These are phyloP conservation scores for Akanthomyces uredinophilus DNA, from an alignment of 2,329 filamentous ascomycete genomes.

Conservation along the genomic window DNA sequence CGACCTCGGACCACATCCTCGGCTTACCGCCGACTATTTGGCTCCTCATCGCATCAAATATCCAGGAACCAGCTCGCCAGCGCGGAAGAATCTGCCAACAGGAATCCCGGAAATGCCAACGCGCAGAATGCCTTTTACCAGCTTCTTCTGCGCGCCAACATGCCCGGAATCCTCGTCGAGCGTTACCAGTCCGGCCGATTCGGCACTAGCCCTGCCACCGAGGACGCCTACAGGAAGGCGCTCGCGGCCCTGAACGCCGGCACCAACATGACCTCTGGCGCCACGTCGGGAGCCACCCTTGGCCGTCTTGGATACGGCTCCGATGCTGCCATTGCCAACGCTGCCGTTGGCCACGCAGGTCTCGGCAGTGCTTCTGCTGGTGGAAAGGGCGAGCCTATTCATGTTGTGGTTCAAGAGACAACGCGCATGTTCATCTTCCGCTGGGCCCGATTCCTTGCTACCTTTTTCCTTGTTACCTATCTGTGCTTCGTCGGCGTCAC, in stretches of 20 bases:
- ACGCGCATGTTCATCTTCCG: conserved; percentile 74
- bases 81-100: conserved; percentile 86
- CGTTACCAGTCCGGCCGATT: conserved; percentile 83
- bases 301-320: conserved; percentile 24
- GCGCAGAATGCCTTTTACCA: conserved; percentile 94
- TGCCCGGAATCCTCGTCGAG: conserved; percentile 89
- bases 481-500: conserved; percentile 73
- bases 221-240: conserved; percentile 73
- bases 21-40: conserved; percentile 30
- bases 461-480: conserved; percentile 75
- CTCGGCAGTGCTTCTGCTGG: conserved; percentile 44
- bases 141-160: conserved; percentile 81
- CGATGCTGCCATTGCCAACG: conserved; percentile 27
- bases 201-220: conserved; percentile 72
- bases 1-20: not conserved
- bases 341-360: conserved; percentile 20
- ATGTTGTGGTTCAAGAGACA: conserved; percentile 93
- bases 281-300: conserved; percentile 19
- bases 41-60: conserved; percentile 42
- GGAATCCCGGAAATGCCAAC: conserved; percentile 79
- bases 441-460: conserved; percentile 82
- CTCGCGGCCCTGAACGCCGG: conserved; percentile 39
- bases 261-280: conserved; percentile 23
- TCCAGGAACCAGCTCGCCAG: conserved; percentile 69
- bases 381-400: conserved; percentile 77